Conservation (phyloP, 352 stramenopile genomes). For the Globisporangium carolinianum region DNA sequence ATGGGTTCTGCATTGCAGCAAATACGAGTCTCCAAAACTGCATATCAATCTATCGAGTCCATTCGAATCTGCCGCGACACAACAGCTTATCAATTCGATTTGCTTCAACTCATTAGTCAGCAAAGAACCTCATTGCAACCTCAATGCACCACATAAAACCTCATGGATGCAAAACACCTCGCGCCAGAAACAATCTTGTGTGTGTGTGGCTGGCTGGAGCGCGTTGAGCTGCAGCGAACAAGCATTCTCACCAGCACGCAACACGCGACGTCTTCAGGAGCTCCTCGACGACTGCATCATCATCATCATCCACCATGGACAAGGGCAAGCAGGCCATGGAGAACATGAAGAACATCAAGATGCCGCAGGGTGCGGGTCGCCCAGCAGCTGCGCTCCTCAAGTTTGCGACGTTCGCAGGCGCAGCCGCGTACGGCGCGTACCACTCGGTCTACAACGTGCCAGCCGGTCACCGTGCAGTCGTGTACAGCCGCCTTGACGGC, state of each 20-base stretch:
- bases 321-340: conserved; percentile 84
- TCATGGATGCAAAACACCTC: neutral
- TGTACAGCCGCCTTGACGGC: conserved; percentile 88
- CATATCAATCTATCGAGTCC: neutral
- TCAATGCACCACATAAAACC: neutral
- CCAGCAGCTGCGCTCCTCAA: conserved; percentile 54
- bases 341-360: conserved; percentile 89
- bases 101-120: too few species aligned
- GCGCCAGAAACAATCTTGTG: neutral
- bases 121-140: too few species aligned
- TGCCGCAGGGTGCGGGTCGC: conserved; percentile 56
- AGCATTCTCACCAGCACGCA: conserved; percentile 16
- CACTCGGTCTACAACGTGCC: conserved; percentile 86
- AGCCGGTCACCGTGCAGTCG: conserved; percentile 81
- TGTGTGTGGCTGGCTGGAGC: conserved; percentile 20
- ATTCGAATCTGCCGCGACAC: neutral
- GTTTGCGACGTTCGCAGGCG: conserved; percentile 51
- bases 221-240: neutral
- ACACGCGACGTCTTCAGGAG: neutral
- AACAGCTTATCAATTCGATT: too few species aligned
- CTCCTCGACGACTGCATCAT: conserved; percentile 3
- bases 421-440: conserved; percentile 72
- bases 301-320: conserved; percentile 40
- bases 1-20: too few species aligned
- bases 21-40: too few species aligned